Base-by-base conservation (phyloP, 805 yeast genomes). In the Lachancea nothofagi region DNA sequence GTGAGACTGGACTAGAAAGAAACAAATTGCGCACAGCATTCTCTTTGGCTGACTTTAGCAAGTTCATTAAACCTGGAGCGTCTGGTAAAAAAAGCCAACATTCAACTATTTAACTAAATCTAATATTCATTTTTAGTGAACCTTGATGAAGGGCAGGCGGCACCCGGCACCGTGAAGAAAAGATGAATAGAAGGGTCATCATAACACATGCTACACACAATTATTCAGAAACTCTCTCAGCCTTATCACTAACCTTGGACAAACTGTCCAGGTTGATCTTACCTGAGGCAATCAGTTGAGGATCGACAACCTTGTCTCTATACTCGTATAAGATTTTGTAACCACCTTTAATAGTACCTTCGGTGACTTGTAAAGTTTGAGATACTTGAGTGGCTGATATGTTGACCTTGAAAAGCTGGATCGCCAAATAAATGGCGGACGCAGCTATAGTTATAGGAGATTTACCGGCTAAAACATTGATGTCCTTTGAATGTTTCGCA, bases 401-500 rank as follows among this genome's bases (percentile, higher is more conserved):
- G 37, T 78, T 83, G 25, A 81, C 80, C 32, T 83, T 83, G 59
- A 89, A 89, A n/a, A 93, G 66, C n/a, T 85, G 68, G 3, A 90
- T 83, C 5, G 96, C 85, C 84, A 93, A 81, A 65, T 90, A 93
- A 35, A 93, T 90, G 4, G 93, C 95, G 1, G 97, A 94, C 6
- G 97, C 97, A 0, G 97, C 97, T 56, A 93, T 87, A 26, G 98
- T 90, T 40, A 89, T 89, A 21, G 98, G 98, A 3, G 96, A 85
- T 50, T 96, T 76, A 53, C 98, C 97, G 13, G 95, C 97, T 55
- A 93, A 71, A 27, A 90, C 94, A 41, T 97, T 96, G 46, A 83
- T 81, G 46, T 85, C 95, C 57, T 86, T 84, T 55, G 95, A 87
- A 49, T 82, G 74, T 57, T 87, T 78, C 2, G 97, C 96, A 50